Conservation (phyloP, 345 rosid genomes). For the Physaria fendleri region DNA sequence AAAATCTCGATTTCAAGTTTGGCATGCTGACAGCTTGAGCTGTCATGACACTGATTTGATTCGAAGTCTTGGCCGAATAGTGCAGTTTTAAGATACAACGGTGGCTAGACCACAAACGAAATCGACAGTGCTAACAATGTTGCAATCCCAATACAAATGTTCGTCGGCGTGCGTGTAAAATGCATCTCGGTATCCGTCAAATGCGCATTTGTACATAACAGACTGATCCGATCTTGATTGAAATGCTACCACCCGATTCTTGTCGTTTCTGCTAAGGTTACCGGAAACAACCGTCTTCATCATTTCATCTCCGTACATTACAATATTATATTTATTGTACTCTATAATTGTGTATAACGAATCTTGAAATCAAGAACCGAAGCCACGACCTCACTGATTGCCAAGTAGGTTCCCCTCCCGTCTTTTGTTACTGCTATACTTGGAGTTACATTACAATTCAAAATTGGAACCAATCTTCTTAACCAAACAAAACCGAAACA, state of each 20-base stretch:
- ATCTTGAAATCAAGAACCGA: slow-evolving; percentile 39
- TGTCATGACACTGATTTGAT: slow-evolving; percentile 63
- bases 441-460: slow-evolving; percentile 5
- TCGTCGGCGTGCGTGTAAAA: slow-evolving; percentile 64
- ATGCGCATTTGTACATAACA: slow-evolving; percentile 40
- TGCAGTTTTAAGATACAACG: slow-evolving; percentile 53
- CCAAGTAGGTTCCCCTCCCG: slow-evolving; percentile 35
- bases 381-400: slow-evolving; percentile 42
- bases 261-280: slow-evolving; percentile 41
- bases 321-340: slow-evolving; percentile 56
- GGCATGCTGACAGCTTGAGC: slow-evolving; percentile 61
- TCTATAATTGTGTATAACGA: slow-evolving; percentile 44
- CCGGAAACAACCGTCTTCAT: slow-evolving; percentile 45
- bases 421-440: slow-evolving; percentile 51
- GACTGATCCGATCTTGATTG: slow-evolving; percentile 57
- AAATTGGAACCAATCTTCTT: neutral
- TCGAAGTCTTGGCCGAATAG: slow-evolving; percentile 47
- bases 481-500: neutral
- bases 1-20: slow-evolving; percentile 52
- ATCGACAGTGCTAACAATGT: slow-evolving; percentile 63
- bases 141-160: slow-evolving; percentile 62
- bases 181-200: slow-evolving; percentile 63
- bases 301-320: slow-evolving; percentile 64
- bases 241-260: slow-evolving; percentile 76
- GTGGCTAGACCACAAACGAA: slow-evolving; percentile 70